Evolutionary conservation across 208 protist species (phyloP), one percentile per base, ranked within the genome.

Genomic region (Trypanosoma vivax): DNA sequence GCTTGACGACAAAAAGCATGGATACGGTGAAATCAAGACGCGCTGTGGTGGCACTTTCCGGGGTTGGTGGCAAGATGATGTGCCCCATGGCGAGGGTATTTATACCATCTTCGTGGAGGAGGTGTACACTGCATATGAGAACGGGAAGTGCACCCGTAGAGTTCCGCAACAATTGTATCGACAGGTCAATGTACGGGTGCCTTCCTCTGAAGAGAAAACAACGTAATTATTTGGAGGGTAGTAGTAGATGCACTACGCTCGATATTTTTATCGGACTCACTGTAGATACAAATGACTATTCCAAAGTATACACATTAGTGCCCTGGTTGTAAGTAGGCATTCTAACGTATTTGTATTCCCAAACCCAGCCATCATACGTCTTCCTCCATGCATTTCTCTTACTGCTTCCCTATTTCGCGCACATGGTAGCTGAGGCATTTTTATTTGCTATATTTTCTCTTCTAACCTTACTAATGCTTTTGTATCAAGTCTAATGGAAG

Each of bases 1-100:
- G 81, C 19, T 59, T 14, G 34, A 76, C 24, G 85, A 86, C 34
- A 59, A 70, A 54, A 92, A 85, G 39, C 54, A 90, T 18, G 91
- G 91, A 13, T 46, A 59, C 10, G 91, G 91, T 45, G 56, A 65
- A 45, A 42, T 90, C 28, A 62, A 57, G 35, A 69, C 59, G 6
- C 27, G 62, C 19, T 64, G 61, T 47, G 61, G 63, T 6, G 79
- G 61, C n/a, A 62, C 60, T 11, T 79, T 83, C 63, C 28, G 47
- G 27, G 81, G 79, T 14, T 57, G n/a, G 18, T 92, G 84, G 84
- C 35, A 39, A 13, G 29, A 67, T 28, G 84, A 81, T 46, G 37
- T 72, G 30, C 78, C 78, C n/a, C 63, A 79, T 14, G 77, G 84
- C 24, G 59, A 82, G 18, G 84, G 66, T 23, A 35, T 58, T 9